Base-by-base conservation (phyloP, 805 yeast species). In the Kockiozyma suomiensis region DNA sequence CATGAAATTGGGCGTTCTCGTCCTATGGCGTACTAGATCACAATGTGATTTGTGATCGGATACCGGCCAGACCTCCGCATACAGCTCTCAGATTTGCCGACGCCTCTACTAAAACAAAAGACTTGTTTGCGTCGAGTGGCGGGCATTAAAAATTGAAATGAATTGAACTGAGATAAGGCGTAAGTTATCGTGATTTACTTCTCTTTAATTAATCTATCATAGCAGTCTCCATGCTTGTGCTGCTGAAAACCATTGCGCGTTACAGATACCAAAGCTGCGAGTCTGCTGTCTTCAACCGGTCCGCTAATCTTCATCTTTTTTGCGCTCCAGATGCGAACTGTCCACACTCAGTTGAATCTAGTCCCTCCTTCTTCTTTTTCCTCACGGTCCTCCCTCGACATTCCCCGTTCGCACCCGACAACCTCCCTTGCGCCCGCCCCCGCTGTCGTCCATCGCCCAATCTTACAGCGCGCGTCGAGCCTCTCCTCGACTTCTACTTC, bases 391-490 rank as follows among this genome's bases (percentile, higher is more conserved):
- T 32, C 33, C 30, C 23, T 21, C 10, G 40, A 38, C 2, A 17
- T 28, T n/a, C 47, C 38, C n/a, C 47, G 47, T 47, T 41, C 46
- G 30, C 46, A 30, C 17, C 46, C 54, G 8, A 32, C 54, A 8
- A 40, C 46, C 5, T n/a, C 54, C 2, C 47, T 28, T 35, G 26
- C 46, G 41, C 25, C 46, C 5, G 5, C 23, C 6, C 47, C 48
- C 19, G 47, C 26, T 26, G 47, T 40, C 48, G 40, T 25, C 46
- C 58, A 55, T 21, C 49, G 58, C 30, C 58, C 58, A 2, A 42
- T 25, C 23, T 50, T 55, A 15, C 53, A 55, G 49, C 58, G 58
- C 54, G 58, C 58, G 10, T 28, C 54, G 42, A 47, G 40, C 26
- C 50, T 47, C 26, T 48, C 50, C 21, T 48, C 58, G 15, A 45